phyloP scores from a whole-genome alignment of 257 asterid genomes.

The Scutellaria baicalensis region DNA sequence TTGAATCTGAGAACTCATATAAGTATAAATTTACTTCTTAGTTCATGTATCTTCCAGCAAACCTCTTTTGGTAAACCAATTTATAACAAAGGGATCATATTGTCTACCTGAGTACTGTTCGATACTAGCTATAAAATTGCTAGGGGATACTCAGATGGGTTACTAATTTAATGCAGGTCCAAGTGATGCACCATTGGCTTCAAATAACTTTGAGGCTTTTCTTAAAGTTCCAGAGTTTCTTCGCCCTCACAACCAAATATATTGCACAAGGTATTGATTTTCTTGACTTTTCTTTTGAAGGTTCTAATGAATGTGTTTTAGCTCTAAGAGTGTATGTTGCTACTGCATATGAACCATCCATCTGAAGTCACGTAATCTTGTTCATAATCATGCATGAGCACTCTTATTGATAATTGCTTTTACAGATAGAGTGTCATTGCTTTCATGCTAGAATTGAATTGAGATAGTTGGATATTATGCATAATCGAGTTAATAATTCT shows the following conservation, averaged over 20 bases:
- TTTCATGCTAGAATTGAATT: background rate
- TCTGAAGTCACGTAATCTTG: conserved; percentile 4
- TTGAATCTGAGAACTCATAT: background rate
- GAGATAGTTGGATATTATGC: background rate
- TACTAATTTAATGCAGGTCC: conserved; percentile 61
- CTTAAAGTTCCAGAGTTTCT: conserved; percentile 92
- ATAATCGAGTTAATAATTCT: background rate
- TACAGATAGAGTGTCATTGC: background rate
- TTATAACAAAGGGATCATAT: background rate
- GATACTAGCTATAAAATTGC: conserved; percentile 3
- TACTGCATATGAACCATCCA: background rate
- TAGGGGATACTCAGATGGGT: conserved; percentile 5
- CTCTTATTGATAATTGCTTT: background rate
- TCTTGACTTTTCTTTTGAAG: conserved; percentile 2
- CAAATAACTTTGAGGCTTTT: conserved; percentile 90
- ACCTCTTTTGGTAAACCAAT: background rate
- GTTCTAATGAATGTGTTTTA: background rate
- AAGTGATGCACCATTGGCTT: conserved; percentile 88
- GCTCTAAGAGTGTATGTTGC: background rate
- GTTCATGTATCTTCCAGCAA: background rate
- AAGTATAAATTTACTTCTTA: background rate
- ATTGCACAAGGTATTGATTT: conserved; percentile 76
- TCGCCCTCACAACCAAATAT: conserved; percentile 91
- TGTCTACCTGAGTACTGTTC: background rate
- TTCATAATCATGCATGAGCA: background rate